Conservation (phyloP, 176 grass and related monocot genomes). For the Phragmites australis region DNA sequence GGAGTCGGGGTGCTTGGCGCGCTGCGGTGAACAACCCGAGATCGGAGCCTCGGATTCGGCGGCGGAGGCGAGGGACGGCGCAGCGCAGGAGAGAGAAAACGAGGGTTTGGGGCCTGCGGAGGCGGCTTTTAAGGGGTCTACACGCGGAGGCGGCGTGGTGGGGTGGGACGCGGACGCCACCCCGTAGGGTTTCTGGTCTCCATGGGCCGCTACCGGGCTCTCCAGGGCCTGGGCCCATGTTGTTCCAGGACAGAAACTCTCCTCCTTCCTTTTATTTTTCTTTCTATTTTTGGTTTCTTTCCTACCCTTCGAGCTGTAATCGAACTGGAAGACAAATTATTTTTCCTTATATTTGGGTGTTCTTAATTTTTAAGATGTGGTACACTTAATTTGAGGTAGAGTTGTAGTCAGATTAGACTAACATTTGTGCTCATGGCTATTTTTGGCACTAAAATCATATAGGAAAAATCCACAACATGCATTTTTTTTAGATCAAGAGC, state of each 20-base stretch:
- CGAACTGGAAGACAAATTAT: background rate
- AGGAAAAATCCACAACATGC: too few species aligned
- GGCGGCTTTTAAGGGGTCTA: conserved; percentile 45
- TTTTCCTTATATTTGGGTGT: background rate
- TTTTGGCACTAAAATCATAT: background rate
- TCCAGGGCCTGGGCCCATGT: background rate
- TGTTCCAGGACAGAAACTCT: too few species aligned
- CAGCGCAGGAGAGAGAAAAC: conserved; percentile 56
- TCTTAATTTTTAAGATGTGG: background rate
- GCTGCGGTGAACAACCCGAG: conserved; percentile 55
- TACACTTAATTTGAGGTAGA: background rate
- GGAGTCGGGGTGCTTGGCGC: background rate
- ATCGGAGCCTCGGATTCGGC: conserved; percentile 52
- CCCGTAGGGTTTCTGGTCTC: conserved; percentile 42
- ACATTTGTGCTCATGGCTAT: background rate
- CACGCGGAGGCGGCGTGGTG: background rate
- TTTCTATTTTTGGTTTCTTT: background rate
- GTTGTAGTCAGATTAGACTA: background rate
- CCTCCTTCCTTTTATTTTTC: background rate
- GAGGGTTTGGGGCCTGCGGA: conserved; percentile 51
- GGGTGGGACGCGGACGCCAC: background rate
- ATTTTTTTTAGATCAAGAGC: too few species aligned
- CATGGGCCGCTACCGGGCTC: conserved; percentile 9
- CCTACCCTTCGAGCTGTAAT: background rate
- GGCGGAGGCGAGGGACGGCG: conserved; percentile 26